These are phyloP conservation scores for Zoysia pacifica DNA, from an alignment of 176 grass and related monocot genomes.

Conservation along the genomic window DNA sequence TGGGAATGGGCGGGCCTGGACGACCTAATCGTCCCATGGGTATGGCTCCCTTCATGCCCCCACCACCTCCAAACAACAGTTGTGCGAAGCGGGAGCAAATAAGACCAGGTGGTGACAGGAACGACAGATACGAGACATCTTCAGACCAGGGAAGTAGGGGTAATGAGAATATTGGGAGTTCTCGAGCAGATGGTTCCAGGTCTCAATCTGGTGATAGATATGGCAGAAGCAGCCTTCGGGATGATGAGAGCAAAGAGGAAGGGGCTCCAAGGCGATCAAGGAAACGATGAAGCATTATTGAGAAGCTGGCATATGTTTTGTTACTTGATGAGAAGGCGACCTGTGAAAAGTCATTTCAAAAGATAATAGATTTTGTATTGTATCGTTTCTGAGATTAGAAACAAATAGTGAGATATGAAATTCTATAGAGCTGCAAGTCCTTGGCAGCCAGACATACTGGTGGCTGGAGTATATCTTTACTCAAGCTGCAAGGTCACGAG, in stretches of 20 bases:
- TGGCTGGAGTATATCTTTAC: constrained; percentile 3
- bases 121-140: constrained; percentile 54
- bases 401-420: constrained; percentile 13
- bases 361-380: neutral
- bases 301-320: constrained; percentile 21
- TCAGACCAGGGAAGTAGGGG: constrained; percentile 73
- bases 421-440: constrained; percentile 16
- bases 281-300: constrained; percentile 44
- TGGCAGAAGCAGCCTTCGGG: constrained; percentile 47
- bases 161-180: constrained; percentile 46
- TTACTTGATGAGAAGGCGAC: neutral
- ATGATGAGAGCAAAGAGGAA: constrained; percentile 86
- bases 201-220: constrained; percentile 56
- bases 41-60: constrained; percentile 65
- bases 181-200: constrained; percentile 51
- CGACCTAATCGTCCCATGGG: constrained; percentile 78
- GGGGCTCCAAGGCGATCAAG: constrained; percentile 75
- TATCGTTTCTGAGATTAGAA: constrained; percentile 11
- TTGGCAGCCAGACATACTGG: neutral
- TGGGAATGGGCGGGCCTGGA: constrained; percentile 66
- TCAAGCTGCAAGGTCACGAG: neutral
- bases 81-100: constrained; percentile 62
- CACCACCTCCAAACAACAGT: constrained; percentile 42
- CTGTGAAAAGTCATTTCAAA: neutral
- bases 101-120: constrained; percentile 55